Conservation (phyloP, 148 eudicot genomes). For the Talinum fruticosum region DNA sequence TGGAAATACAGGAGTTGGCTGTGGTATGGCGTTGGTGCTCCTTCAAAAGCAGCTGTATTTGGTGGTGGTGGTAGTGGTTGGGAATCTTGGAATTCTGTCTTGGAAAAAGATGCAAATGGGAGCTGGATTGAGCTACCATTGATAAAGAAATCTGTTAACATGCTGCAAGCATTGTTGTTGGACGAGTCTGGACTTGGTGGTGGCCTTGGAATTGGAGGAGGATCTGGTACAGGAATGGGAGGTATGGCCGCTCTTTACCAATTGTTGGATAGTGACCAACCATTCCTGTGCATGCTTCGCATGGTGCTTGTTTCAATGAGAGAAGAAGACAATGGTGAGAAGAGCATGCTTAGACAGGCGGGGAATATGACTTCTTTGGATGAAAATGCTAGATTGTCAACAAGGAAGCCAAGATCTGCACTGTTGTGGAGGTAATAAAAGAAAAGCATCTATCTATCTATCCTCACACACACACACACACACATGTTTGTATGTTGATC, state of each 20-base stretch:
- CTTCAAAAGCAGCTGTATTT: slow-evolving; percentile 49
- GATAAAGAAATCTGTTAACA: slow-evolving; percentile 74
- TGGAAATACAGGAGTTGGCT: slow-evolving; percentile 93
- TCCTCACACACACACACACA: too few relatives aligned
- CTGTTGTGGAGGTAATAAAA: slow-evolving; percentile 89
- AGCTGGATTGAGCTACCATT: slow-evolving; percentile 92
- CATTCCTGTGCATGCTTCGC: slow-evolving; percentile 96
- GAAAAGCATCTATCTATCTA: too few relatives aligned
- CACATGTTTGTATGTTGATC: not conserved
- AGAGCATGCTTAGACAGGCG: slow-evolving; percentile 51
- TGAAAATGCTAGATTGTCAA: slow-evolving; percentile 40
- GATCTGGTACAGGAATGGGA: slow-evolving; percentile 99
- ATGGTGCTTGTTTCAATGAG: slow-evolving; percentile 94
- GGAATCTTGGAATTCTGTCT: slow-evolving; percentile 76
- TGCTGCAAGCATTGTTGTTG: slow-evolving; percentile 93
- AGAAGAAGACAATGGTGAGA: slow-evolving; percentile 91
- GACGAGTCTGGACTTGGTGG: slow-evolving; percentile 99
- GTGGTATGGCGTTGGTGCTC: slow-evolving; percentile 87
- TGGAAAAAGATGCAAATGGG: slow-evolving; percentile 85
- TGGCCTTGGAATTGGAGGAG: slow-evolving; percentile 97
- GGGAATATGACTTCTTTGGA: slow-evolving; percentile 39
- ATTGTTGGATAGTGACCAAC: slow-evolving; percentile 97
- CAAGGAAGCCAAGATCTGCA: slow-evolving; percentile 76
- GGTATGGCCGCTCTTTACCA: slow-evolving; percentile 95
- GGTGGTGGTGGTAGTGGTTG: slow-evolving; percentile 98